These are phyloP conservation scores for Hortiboletus campestris DNA, from an alignment of 768 basidiomycete species.

Conservation along the genomic window DNA sequence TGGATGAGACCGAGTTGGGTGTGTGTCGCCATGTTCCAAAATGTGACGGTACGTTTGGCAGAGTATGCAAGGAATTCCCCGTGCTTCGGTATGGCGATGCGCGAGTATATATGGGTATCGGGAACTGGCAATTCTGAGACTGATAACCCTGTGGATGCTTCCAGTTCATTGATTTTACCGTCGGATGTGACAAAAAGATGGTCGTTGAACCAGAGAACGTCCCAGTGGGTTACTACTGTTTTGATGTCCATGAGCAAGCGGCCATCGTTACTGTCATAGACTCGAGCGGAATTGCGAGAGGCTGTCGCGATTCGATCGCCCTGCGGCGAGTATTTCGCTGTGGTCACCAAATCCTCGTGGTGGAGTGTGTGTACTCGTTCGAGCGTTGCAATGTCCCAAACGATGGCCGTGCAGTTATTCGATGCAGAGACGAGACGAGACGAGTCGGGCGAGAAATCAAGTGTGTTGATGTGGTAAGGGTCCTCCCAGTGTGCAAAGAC, in stretches of 20 bases:
- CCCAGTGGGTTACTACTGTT: neutral
- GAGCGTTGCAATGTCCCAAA: neutral
- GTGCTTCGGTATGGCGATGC: neutral
- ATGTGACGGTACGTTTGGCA: too few relatives aligned
- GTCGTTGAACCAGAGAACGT: neutral
- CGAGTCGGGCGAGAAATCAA: conserved; percentile 9
- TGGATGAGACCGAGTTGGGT: neutral
- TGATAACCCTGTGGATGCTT: neutral
- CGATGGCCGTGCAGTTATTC: too few relatives aligned
- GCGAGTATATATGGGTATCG: neutral
- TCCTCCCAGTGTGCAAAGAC: too few relatives aligned
- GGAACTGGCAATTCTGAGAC: neutral
- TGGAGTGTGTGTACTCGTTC: neutral
- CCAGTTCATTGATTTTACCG: neutral
- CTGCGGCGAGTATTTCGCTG: neutral
- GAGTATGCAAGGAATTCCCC: neutral
- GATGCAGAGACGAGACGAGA: neutral
- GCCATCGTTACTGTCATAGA: too few relatives aligned
- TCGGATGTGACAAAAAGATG: neutral
- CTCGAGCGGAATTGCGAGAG: too few relatives aligned
- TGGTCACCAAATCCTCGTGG: neutral
- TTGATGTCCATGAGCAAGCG: too few relatives aligned
- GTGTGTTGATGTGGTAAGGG: too few relatives aligned
- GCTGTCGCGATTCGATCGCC: too few relatives aligned
- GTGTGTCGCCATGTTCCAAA: too few relatives aligned